A percentile compares a stretch with the other conserved stretches of the same genome.
Evolutionary conservation across 495 filamentous ascomycete species (phyloP).

Genomic region (Penicillium chermesinum): DNA sequence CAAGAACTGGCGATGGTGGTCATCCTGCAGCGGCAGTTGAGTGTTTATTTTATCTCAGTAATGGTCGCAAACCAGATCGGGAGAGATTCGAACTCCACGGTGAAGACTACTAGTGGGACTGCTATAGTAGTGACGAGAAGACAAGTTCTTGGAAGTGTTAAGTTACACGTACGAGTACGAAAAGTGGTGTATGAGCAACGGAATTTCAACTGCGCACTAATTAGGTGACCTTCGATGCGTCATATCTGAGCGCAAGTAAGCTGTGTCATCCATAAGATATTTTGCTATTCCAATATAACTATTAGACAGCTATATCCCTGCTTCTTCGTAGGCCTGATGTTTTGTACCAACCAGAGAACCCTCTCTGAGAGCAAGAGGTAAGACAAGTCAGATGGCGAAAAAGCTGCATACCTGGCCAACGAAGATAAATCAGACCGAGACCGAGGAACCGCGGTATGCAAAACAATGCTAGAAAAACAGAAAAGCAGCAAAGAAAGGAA

Average conservation of each 20-base stretch:
- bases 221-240: too few relatives aligned
- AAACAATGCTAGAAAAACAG: constrained; percentile 2
- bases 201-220: too few relatives aligned
- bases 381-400: neutral
- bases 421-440: constrained; percentile 1
- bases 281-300: neutral
- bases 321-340: neutral
- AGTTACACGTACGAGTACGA: too few relatives aligned
- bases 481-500: neutral
- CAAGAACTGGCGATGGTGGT: too few relatives aligned
- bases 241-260: too few relatives aligned
- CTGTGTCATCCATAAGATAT: neutral
- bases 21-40: neutral
- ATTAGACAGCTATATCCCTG: constrained; percentile 1
- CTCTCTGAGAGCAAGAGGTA: too few relatives aligned
- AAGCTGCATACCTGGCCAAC: neutral
- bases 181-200: too few relatives aligned
- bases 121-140: too few relatives aligned
- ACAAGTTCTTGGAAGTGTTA: too few relatives aligned
- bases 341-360: neutral
- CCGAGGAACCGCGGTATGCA: neutral
- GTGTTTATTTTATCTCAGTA: neutral
- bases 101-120: too few relatives aligned
- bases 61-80: too few relatives aligned
- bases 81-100: too few relatives aligned